Conservation (phyloP, 371 early-diverging fungal genomes). For the Catenaria anguillulae region DNA sequence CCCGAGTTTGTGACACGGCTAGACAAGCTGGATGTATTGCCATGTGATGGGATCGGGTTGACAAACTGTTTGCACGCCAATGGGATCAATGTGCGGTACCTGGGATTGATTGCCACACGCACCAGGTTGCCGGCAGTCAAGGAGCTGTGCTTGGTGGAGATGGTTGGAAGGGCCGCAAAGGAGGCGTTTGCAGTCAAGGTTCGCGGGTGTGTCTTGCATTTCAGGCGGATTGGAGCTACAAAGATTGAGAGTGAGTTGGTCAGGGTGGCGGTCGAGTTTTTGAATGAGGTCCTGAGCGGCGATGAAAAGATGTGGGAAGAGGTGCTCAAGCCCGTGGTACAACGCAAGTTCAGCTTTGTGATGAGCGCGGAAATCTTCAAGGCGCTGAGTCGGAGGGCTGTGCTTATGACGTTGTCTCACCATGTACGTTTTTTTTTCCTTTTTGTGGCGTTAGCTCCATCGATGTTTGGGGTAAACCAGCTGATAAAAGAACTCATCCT, state of each 20-base stretch:
- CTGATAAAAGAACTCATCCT: no score
- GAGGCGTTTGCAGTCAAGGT: constrained; percentile 19
- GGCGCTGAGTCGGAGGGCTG: constrained; percentile 20
- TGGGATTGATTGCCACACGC: constrained; percentile 22
- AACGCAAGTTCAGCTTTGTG: constrained; percentile 21
- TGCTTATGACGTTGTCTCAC: constrained; percentile 30
- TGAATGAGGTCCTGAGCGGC: constrained; percentile 17
- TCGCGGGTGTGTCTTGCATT: constrained; percentile 24
- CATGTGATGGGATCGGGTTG: constrained; percentile 21
- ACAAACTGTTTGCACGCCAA: constrained; percentile 19
- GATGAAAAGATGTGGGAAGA: constrained; percentile 27
- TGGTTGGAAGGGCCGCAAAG: constrained; percentile 29
- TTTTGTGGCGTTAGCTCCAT: not conserved
- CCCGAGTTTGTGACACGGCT: constrained; percentile 25
- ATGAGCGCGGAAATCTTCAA: constrained; percentile 16
- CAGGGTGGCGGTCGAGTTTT: constrained; percentile 17
- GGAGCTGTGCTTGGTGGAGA: constrained; percentile 26
- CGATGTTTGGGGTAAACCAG: no score
- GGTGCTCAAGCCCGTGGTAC: constrained; percentile 15
- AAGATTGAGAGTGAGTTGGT: constrained; percentile 27
- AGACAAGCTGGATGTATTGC: constrained; percentile 26
- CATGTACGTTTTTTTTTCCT: constrained; percentile 16
- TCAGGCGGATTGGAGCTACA: constrained; percentile 28
- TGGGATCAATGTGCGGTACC: constrained; percentile 34
- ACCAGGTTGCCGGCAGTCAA: constrained; percentile 29